Evolutionary conservation across 2,329 filamentous ascomycete genomes (phyloP).

Genomic region (Aspergillus udagawae): DNA sequence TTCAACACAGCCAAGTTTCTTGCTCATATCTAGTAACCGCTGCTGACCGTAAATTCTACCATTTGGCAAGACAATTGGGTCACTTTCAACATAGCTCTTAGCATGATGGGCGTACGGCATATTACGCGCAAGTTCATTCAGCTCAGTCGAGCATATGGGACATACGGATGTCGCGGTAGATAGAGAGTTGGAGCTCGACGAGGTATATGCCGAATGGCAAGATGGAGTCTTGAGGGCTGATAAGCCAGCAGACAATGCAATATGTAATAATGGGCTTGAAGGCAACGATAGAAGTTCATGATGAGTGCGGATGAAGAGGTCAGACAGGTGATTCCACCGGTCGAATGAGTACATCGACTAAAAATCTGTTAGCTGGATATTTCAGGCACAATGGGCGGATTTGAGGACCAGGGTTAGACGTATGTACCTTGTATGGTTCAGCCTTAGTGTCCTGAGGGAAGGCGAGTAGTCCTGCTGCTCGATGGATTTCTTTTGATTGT

Average conservation of each 20-base stretch:
- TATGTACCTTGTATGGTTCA: slow-evolving; percentile 56
- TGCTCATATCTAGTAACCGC: slow-evolving; percentile 69
- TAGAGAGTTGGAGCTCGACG: slow-evolving; percentile 50
- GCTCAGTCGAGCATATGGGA: slow-evolving; percentile 91
- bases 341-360: slow-evolving; percentile 67
- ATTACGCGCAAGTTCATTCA: slow-evolving; percentile 82
- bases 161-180: slow-evolving; percentile 71
- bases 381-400: neutral
- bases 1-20: slow-evolving; percentile 66
- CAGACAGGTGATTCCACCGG: slow-evolving; percentile 73
- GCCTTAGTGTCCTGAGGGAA: slow-evolving; percentile 60
- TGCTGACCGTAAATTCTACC: slow-evolving; percentile 77
- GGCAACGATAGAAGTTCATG: slow-evolving; percentile 82
- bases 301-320: slow-evolving; percentile 79
- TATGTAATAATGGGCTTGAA: slow-evolving; percentile 76
- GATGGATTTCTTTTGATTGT: slow-evolving; percentile 64
- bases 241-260: slow-evolving; percentile 83
- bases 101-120: slow-evolving; percentile 95
- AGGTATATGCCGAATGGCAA: slow-evolving; percentile 69
- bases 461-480: slow-evolving; percentile 76
- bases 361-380: slow-evolving; percentile 5
- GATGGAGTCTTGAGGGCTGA: slow-evolving; percentile 94
- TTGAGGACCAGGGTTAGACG: neutral
- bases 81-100: slow-evolving; percentile 85
- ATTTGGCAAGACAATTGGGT: slow-evolving; percentile 83